Percentiles rank a stretch among this genome's conserved stretches.
phyloP scores from a whole-genome alignment of 1,139 yeast species.

The Lodderomyces beijingensis region DNA sequence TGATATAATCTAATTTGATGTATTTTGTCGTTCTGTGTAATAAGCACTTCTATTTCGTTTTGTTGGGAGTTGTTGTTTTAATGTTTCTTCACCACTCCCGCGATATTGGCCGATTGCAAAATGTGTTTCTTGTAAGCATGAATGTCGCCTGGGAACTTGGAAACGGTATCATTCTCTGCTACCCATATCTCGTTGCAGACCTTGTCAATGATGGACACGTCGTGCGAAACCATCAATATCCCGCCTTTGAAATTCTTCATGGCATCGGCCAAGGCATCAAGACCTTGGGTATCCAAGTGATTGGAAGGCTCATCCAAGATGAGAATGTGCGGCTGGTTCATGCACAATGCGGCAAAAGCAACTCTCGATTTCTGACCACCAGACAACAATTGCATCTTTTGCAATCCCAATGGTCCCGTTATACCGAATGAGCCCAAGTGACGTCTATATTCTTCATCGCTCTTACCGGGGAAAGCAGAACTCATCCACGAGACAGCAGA shows the following conservation, averaged over 20 bases:
- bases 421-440: slow-evolving; percentile 96
- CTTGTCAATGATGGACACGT: slow-evolving; percentile 79
- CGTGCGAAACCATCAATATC: slow-evolving; percentile 95
- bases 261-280: slow-evolving; percentile 92
- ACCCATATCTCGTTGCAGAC: slow-evolving; percentile 96
- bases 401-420: slow-evolving; percentile 89
- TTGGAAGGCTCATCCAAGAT: slow-evolving; percentile 97
- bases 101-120: slow-evolving; percentile 65
- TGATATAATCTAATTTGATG: too few relatives aligned
- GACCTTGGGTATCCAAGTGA: slow-evolving; percentile 97
- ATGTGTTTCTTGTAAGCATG: slow-evolving; percentile 88
- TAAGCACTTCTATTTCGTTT: too few relatives aligned
- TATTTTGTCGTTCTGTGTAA: too few relatives aligned
- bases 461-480: slow-evolving; percentile 81
- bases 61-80: too few relatives aligned
- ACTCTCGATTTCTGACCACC: slow-evolving; percentile 99
- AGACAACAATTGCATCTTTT: slow-evolving; percentile 82
- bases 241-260: slow-evolving; percentile 89
- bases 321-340: slow-evolving; percentile 86
- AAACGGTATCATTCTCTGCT: slow-evolving; percentile 78
- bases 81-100: slow-evolving; percentile 89
- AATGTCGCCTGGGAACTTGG: slow-evolving; percentile 77
- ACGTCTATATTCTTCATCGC: slow-evolving; percentile 96
- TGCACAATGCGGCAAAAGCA: slow-evolving; percentile 92
- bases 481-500: slow-evolving; percentile 97